Percentiles rank a stretch among this genome's conserved stretches.
Evolutionary conservation across 2,329 filamentous ascomycete species (phyloP).

Genomic region (Epichloe amarillans): DNA sequence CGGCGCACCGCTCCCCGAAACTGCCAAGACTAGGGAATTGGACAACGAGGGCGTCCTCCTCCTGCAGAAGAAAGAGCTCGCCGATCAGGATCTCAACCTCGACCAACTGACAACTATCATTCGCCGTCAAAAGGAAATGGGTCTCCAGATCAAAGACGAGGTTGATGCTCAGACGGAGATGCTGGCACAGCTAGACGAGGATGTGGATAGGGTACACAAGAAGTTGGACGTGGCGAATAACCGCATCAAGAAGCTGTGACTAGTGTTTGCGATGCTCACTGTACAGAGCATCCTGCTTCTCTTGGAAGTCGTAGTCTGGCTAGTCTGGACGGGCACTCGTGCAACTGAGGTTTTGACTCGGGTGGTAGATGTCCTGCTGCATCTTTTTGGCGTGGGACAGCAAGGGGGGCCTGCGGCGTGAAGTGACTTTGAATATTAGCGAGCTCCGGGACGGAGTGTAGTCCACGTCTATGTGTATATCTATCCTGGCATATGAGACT

Average conservation of each 20-base stretch:
- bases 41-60: conserved; percentile 64
- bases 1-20: conserved; percentile 60
- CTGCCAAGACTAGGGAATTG: conserved; percentile 60
- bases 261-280: conserved; percentile 12
- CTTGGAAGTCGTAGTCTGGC: conserved; percentile 19
- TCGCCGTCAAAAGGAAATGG: conserved; percentile 63
- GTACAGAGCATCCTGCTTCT: conserved; percentile 16
- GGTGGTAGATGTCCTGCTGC: conserved; percentile 15
- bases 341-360: conserved; percentile 14
- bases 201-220: conserved; percentile 49
- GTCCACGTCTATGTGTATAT: not conserved
- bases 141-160: conserved; percentile 61
- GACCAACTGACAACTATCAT: conserved; percentile 56
- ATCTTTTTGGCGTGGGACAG: conserved; percentile 13
- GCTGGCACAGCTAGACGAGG: conserved; percentile 52
- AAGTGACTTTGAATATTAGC: not conserved
- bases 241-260: conserved; percentile 52
- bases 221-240: conserved; percentile 67
- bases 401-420: not conserved
- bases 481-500: not conserved
- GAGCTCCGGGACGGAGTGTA: not conserved
- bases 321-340: conserved; percentile 15
- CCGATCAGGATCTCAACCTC: conserved; percentile 62
- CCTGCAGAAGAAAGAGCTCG: conserved; percentile 61
- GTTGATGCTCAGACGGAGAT: conserved; percentile 58